Evolutionary conservation across 371 early-diverging fungal species (phyloP), one percentile per base, ranked within the genome.

Genomic region (Lichtheimia ornata): DNA sequence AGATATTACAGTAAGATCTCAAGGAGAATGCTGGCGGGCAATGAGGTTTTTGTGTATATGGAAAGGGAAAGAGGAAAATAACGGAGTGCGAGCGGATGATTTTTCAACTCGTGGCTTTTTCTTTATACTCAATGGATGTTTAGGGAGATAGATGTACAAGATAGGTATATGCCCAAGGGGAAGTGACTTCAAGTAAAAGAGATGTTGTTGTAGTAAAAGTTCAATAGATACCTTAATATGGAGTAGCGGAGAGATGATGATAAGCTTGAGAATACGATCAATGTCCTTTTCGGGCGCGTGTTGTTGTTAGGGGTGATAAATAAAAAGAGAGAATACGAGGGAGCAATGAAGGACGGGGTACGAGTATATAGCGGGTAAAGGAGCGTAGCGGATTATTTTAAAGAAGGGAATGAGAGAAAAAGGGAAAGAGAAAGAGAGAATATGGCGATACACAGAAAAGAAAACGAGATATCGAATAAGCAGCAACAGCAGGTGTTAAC

Each of bases 301-400:
- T n/a, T 15, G 24, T 20, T 53, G 24, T 53, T n/a, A n/a, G 41
- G 41, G 18, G 28, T 56, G 47, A 47, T 35, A 40, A 56, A 56
- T 24, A 51, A 27, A 50, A 20, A 13, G 35, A 42, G 35, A 25
- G 53, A 42, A 52, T 17, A 45, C 22, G 35, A 35, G 40, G 43
- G 50, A 11, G 47, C 24, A 53, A 30, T 7, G 40, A 42, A 54
- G 25, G 50, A 54, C 35, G 35, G 35, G 35, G 35, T 35, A 35
- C 35, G 11, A 35, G 35, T 35, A 35, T 35, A 35, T 6, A 35
- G 35, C 9, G 35, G 35, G 55, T 49, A 27, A 28, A 50, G 30
- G 43, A 63, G 40, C 20, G 47, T 45, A 56, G 49, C n/a, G 43
- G 50, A 43, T 22, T 24, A 53, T n/a, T 17, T n/a, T n/a, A 42